phyloP scores from a whole-genome alignment of 2,329 filamentous ascomycete genomes.

The Pseudocercospora pini-densiflorae region DNA sequence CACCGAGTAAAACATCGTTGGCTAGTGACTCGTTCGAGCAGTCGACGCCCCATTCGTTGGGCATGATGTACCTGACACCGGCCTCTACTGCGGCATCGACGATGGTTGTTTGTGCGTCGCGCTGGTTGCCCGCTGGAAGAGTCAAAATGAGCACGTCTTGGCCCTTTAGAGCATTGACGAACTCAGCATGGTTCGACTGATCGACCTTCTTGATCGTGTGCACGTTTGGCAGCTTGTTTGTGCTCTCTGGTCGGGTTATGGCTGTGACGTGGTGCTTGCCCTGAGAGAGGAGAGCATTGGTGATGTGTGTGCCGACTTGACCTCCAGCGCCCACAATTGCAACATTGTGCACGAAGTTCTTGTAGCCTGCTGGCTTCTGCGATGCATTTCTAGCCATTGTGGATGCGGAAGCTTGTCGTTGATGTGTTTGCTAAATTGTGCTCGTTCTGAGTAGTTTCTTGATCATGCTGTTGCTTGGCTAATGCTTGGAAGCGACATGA shows the following conservation, averaged over 20 bases:
- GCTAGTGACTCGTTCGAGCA: constrained; percentile 17
- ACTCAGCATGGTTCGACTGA: constrained; percentile 31
- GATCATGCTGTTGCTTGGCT: background rate
- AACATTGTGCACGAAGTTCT: constrained; percentile 40
- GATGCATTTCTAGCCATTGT: constrained; percentile 10
- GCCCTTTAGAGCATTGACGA: constrained; percentile 36
- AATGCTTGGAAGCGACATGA: background rate
- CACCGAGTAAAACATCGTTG: constrained; percentile 23
- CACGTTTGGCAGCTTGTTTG: constrained; percentile 41
- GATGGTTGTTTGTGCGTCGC: constrained; percentile 32
- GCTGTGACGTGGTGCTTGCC: constrained; percentile 44
- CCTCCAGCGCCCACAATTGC: constrained; percentile 46
- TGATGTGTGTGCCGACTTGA: constrained; percentile 39
- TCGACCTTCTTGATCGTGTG: constrained; percentile 31
- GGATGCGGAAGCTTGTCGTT: background rate
- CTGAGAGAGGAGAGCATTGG: constrained; percentile 37
- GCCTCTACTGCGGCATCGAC: constrained; percentile 38
- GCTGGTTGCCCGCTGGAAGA: constrained; percentile 33
- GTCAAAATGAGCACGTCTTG: constrained; percentile 43
- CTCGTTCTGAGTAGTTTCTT: background rate
- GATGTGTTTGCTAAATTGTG: background rate
- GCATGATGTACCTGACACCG: constrained; percentile 37
- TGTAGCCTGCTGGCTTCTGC: constrained; percentile 11
- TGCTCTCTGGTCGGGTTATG: constrained; percentile 46
- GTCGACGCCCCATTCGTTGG: constrained; percentile 24